These are phyloP conservation scores for Termitomyces sp. DNA, from an alignment of 768 basidiomycete genomes.

Conservation along the genomic window DNA sequence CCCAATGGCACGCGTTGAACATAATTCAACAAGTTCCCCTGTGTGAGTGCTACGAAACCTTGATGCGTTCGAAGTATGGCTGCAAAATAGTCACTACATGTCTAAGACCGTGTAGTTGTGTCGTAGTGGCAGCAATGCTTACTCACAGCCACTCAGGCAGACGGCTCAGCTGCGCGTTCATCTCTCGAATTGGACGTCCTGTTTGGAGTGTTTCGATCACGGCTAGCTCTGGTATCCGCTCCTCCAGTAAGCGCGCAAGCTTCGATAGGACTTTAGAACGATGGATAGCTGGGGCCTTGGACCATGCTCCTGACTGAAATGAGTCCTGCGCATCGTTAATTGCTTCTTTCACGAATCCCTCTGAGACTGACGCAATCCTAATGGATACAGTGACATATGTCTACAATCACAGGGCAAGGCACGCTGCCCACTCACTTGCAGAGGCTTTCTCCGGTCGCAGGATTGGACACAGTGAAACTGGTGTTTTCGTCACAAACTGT, in stretches of 20 bases:
- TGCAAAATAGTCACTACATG: slow-evolving; percentile 67
- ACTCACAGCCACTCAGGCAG: slow-evolving; percentile 86
- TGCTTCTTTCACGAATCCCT: slow-evolving; percentile 46
- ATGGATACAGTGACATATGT: background rate
- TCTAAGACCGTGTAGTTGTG: background rate
- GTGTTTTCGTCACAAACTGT: background rate
- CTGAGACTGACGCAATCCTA: slow-evolving; percentile 55
- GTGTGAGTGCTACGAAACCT: slow-evolving; percentile 70
- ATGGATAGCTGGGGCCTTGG: slow-evolving; percentile 48
- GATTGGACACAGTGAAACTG: slow-evolving; percentile 59
- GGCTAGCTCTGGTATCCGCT: slow-evolving; percentile 55
- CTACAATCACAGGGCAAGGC: background rate
- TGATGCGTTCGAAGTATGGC: slow-evolving; percentile 71
- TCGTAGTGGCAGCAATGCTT: background rate
- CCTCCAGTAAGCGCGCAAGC: slow-evolving; percentile 61
- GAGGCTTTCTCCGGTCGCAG: slow-evolving; percentile 61
- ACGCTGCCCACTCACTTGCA: slow-evolving; percentile 43
- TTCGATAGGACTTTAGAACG: slow-evolving; percentile 65
- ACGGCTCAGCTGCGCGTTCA: slow-evolving; percentile 73
- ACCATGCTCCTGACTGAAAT: slow-evolving; percentile 73
- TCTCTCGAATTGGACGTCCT: slow-evolving; percentile 78
- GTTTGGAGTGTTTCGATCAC: slow-evolving; percentile 72
- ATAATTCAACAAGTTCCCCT: slow-evolving; percentile 77
- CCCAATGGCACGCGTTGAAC: slow-evolving; percentile 79
- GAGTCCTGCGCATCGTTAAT: slow-evolving; percentile 53